Percentiles rank a stretch among this genome's conserved stretches.
Evolutionary conservation across 805 yeast species (phyloP).

Genomic region (Starmerella potacharoeniae): DNA sequence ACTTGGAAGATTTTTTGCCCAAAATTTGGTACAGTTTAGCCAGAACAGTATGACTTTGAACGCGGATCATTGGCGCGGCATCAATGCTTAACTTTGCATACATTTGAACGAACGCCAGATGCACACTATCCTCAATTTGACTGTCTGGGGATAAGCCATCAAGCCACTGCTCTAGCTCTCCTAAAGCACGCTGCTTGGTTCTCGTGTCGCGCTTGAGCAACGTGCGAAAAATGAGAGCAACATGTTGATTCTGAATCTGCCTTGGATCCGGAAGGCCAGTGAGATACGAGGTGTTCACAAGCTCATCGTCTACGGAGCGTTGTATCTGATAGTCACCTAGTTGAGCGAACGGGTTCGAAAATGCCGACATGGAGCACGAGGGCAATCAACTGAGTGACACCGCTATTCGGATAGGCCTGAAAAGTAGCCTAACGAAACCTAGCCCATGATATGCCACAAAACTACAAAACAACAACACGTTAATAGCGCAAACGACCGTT

Average conservation of each 20-base stretch:
- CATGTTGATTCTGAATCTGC: constrained; percentile 35
- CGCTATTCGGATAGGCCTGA: background rate
- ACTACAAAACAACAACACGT: background rate
- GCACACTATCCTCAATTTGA: constrained; percentile 41
- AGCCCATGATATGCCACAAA: background rate
- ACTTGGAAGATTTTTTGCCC: constrained; percentile 50
- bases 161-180: constrained; percentile 34
- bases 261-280: constrained; percentile 69
- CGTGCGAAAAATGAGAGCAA: constrained; percentile 61
- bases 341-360: constrained; percentile 21
- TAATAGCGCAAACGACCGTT: background rate
- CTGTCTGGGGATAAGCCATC: constrained; percentile 25
- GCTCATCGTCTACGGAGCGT: constrained; percentile 21
- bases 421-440: background rate
- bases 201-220: constrained; percentile 66
- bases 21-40: constrained; percentile 39
- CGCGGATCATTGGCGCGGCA: constrained; percentile 53
- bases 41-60: constrained; percentile 53
- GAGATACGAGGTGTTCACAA: constrained; percentile 61
- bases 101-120: constrained; percentile 61
- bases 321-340: constrained; percentile 14
- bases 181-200: constrained; percentile 74
- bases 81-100: constrained; percentile 73
- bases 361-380: constrained; percentile 8
- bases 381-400: background rate